Evolutionary conservation across 2,329 filamentous ascomycete genomes (phyloP).

Genomic region (Moelleriella libera): DNA sequence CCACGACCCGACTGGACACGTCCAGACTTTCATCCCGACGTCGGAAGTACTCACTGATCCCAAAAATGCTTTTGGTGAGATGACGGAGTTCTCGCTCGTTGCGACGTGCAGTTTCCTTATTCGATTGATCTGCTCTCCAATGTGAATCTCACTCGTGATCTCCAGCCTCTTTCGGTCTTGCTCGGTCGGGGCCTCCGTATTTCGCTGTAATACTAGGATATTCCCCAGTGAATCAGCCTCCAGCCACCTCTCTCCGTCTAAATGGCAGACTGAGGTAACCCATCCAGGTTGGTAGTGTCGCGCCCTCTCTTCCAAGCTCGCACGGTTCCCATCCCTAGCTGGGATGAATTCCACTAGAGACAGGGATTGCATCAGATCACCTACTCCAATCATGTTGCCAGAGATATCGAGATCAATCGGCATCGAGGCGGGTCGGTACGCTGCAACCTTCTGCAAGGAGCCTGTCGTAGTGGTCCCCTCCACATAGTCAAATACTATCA

Average conservation of each 20-base stretch:
- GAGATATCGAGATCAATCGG: constrained; percentile 69
- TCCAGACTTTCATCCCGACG: no score
- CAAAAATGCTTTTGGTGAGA: constrained; percentile 74
- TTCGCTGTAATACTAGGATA: constrained; percentile 63
- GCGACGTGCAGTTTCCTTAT: constrained; percentile 64
- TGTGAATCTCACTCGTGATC: constrained; percentile 64
- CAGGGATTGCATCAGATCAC: constrained; percentile 88
- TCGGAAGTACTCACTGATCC: constrained; percentile 52
- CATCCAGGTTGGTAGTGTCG: constrained; percentile 73
- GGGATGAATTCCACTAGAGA: constrained; percentile 60
- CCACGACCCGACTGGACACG: no score
- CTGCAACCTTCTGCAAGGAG: constrained; percentile 54
- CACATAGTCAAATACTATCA: constrained; percentile 42
- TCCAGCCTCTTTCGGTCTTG: constrained; percentile 61
- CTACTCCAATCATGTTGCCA: constrained; percentile 65
- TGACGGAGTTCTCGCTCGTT: constrained; percentile 46
- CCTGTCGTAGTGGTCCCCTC: constrained; percentile 42
- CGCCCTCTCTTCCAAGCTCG: constrained; percentile 57
- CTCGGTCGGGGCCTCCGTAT: constrained; percentile 55
- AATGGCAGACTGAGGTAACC: constrained; percentile 62
- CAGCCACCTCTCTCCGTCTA: constrained; percentile 64
- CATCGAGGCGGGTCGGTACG: constrained; percentile 69
- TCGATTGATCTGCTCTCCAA: constrained; percentile 88
- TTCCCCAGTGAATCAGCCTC: constrained; percentile 83
- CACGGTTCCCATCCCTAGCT: constrained; percentile 39